These are phyloP conservation scores for Ophiobolus disseminans DNA, from an alignment of 2,329 filamentous ascomycete genomes.

Conservation along the genomic window DNA sequence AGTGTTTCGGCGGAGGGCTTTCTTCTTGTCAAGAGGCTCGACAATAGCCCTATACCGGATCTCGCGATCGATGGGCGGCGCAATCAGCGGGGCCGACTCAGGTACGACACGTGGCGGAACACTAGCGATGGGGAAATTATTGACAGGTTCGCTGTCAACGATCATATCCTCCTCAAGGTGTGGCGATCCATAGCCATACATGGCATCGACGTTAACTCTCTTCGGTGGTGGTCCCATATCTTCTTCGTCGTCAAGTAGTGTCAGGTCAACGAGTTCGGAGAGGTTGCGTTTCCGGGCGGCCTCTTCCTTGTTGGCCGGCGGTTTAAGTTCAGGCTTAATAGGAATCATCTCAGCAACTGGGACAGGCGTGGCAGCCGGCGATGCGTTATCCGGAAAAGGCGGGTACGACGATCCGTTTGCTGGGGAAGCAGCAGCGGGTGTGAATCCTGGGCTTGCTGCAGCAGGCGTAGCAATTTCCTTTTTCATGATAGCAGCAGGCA, in stretches of 20 bases:
- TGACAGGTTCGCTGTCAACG: constrained; percentile 19
- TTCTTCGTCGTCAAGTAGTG: constrained; percentile 55
- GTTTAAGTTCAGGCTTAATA: constrained; percentile 33
- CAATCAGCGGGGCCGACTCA: constrained; percentile 9
- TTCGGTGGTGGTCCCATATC: constrained; percentile 48
- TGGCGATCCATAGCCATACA: constrained; percentile 18
- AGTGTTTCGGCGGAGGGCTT: constrained; percentile 56
- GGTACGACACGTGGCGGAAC: constrained; percentile 16
- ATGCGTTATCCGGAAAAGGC: constrained; percentile 18
- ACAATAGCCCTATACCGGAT: constrained; percentile 45
- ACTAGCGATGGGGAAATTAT: constrained; percentile 33
- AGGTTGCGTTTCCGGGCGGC: constrained; percentile 63
- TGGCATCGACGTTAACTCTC: constrained; percentile 23
- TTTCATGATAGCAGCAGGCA: constrained; percentile 32
- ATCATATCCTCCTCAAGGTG: constrained; percentile 19
- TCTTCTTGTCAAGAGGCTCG: constrained; percentile 55
- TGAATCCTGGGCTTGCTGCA: constrained; percentile 21
- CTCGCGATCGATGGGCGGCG: constrained; percentile 16
- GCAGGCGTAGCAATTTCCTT: constrained; percentile 22
- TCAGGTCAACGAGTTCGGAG: constrained; percentile 62
- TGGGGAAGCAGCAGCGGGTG: constrained; percentile 23
- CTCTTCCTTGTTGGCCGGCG: constrained; percentile 59
- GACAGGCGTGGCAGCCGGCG: constrained; percentile 24
- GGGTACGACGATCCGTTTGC: constrained; percentile 18
- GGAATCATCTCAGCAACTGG: constrained; percentile 45